These are phyloP conservation scores for Pulicaria dysenterica DNA, from an alignment of 129 eudicot species.

Conservation along the genomic window DNA sequence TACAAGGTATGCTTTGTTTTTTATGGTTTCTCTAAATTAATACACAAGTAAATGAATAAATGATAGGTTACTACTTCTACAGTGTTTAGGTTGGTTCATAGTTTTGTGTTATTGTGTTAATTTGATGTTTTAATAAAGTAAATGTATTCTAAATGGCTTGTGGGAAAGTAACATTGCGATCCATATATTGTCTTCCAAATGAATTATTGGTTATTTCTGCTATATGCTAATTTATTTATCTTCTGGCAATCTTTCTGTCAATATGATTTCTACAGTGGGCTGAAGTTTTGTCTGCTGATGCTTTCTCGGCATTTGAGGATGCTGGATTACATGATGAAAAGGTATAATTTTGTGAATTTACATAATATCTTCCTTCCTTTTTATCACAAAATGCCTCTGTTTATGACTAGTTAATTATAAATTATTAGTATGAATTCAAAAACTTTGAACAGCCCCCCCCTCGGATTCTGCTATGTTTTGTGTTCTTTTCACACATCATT, in stretches of 20 bases:
- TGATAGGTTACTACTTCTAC: background rate
- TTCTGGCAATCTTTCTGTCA: conserved; percentile 7
- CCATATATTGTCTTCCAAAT: no score
- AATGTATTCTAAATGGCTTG: background rate
- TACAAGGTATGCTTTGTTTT: conserved; percentile 65
- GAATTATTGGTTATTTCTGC: no score
- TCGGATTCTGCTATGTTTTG: background rate
- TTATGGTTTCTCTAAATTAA: conserved; percentile 1
- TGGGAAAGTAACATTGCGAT: no score
- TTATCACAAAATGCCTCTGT: background rate
- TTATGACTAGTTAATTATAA: background rate
- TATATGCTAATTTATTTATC: no score
- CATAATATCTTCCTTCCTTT: background rate
- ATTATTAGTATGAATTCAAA: background rate
- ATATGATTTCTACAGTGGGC: conserved; percentile 68
- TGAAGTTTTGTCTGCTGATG: conserved; percentile 91
- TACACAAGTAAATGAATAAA: conserved; percentile 10
- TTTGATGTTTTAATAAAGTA: background rate
- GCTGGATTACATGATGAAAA: conserved; percentile 70
- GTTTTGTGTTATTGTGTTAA: background rate
- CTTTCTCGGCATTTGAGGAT: conserved; percentile 91
- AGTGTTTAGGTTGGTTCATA: conserved; percentile 5
- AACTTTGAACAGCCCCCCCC: background rate
- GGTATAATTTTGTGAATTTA: conserved; percentile 39
- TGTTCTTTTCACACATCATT: no score